These are phyloP conservation scores for Clavaria fumosa DNA, from an alignment of 768 basidiomycete species.

Conservation along the genomic window DNA sequence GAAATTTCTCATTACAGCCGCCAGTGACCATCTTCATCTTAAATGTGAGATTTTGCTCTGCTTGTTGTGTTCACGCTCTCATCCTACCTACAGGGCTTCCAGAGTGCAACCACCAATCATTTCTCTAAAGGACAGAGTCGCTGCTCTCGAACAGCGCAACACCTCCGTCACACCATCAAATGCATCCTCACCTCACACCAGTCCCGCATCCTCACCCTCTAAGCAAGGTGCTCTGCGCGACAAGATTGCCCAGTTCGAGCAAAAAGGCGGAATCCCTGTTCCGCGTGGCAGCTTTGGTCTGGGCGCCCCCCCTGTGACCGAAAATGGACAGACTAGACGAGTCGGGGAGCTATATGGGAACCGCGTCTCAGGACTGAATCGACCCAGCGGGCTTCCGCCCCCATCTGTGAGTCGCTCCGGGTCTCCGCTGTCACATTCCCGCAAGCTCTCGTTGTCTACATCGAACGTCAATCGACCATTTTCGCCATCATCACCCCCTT, in stretches of 20 bases:
- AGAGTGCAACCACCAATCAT: conserved; percentile 21
- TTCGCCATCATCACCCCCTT: conserved; percentile 1
- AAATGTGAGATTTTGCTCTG: not conserved
- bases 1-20: too few relatives aligned
- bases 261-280: conserved; percentile 58
- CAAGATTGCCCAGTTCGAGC: conserved; percentile 71
- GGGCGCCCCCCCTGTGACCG: conserved; percentile 41
- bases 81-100: too few relatives aligned
- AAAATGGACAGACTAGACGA: conserved; percentile 31
- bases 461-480: not conserved
- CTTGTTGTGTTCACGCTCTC: too few relatives aligned
- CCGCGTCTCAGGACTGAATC: conserved; percentile 25
- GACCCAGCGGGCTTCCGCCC: conserved; percentile 9
- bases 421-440: conserved; percentile 7
- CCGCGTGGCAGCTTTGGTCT: conserved; percentile 64
- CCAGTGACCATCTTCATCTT: not conserved
- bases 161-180: conserved; percentile 12
- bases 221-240: conserved; percentile 27
- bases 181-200: conserved; percentile 9
- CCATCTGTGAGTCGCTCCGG: conserved; percentile 7
- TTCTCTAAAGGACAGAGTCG: conserved; percentile 73
- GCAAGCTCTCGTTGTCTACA: too few relatives aligned
- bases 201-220: conserved; percentile 10
- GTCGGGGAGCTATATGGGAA: conserved; percentile 64
- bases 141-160: conserved; percentile 57